Conservation (phyloP, 192 early-diverging fungal genomes). For the Entophlyctis luteolus region DNA sequence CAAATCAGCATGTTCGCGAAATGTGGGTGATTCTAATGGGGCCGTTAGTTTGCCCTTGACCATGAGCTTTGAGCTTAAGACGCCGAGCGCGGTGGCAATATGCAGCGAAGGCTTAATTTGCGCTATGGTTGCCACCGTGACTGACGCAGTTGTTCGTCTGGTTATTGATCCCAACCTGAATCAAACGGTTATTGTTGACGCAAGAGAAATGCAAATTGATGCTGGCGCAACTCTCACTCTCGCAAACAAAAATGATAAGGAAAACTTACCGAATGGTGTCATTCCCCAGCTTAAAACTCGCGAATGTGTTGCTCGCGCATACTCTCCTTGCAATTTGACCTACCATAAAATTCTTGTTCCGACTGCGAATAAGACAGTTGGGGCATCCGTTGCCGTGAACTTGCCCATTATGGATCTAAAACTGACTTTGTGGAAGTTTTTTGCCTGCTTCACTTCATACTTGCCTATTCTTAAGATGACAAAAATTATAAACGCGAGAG, state of each 20-base stretch:
- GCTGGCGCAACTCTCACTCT: too few species aligned
- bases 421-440: conserved; percentile 9
- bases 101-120: not conserved
- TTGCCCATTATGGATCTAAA: conserved; percentile 4
- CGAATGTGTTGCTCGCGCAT: too few species aligned
- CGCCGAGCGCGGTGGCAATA: not conserved
- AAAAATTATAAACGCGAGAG: conserved; percentile 16
- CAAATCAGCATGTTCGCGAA: not conserved
- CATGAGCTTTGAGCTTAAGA: not conserved
- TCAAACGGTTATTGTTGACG: conserved; percentile 5
- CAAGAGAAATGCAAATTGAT: too few species aligned
- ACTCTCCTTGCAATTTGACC: too few species aligned
- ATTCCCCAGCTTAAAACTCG: too few species aligned
- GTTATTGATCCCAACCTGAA: conserved; percentile 2
- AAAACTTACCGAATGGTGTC: too few species aligned
- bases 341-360: too few species aligned
- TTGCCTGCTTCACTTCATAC: conserved; percentile 18
- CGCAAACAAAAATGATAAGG: too few species aligned
- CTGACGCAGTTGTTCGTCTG: not conserved
- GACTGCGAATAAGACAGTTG: too few species aligned
- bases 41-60: not conserved
- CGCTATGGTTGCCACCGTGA: not conserved
- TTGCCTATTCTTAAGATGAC: conserved; percentile 21
- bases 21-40: too few species aligned
- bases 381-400: not conserved